phyloP scores from a whole-genome alignment of 192 early-diverging fungal species.

The Piromyces finnis region DNA sequence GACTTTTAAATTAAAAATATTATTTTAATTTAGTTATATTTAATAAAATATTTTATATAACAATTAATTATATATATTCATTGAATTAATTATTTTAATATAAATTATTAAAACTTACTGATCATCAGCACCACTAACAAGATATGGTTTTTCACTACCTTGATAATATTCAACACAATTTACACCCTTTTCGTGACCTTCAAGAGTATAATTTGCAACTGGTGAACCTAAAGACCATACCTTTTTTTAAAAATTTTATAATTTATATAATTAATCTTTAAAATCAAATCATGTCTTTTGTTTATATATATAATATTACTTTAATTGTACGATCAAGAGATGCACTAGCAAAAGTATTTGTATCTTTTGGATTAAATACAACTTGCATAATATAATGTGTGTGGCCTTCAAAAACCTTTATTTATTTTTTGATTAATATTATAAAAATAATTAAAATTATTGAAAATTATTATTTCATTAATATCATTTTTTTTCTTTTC shows the following conservation, averaged over 20 bases:
- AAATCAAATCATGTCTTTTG: too few relatives aligned
- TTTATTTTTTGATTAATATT: too few relatives aligned
- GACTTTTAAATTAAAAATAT: constrained; percentile 12
- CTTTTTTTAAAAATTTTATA: constrained; percentile 1
- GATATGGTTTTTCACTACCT: constrained; percentile 93
- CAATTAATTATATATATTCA: too few relatives aligned
- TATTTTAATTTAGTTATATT: too few relatives aligned
- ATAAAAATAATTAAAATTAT: too few relatives aligned
- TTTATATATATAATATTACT: constrained; percentile 13
- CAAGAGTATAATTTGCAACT: constrained; percentile 87
- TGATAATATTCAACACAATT: constrained; percentile 97
- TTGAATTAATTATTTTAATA: too few relatives aligned
- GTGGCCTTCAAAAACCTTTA: constrained; percentile 89
- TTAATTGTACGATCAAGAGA: constrained; percentile 92
- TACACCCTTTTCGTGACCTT: constrained; percentile 94
- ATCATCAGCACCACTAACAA: constrained; percentile 91
- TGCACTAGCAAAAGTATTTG: constrained; percentile 96
- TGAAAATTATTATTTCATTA: too few relatives aligned
- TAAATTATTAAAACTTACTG: constrained; percentile 35
- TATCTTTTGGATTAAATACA: constrained; percentile 96
- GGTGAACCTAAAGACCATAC: constrained; percentile 88
- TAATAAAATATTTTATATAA: too few relatives aligned
- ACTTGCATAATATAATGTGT: constrained; percentile 95
- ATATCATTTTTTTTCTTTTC: too few relatives aligned
- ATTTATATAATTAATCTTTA: not conserved